Percentiles rank a stretch among this genome's conserved stretches.
Conservation (phyloP, 2,329 filamentous ascomycete species). For the Fusarium pseudoanthophilum region DNA sequence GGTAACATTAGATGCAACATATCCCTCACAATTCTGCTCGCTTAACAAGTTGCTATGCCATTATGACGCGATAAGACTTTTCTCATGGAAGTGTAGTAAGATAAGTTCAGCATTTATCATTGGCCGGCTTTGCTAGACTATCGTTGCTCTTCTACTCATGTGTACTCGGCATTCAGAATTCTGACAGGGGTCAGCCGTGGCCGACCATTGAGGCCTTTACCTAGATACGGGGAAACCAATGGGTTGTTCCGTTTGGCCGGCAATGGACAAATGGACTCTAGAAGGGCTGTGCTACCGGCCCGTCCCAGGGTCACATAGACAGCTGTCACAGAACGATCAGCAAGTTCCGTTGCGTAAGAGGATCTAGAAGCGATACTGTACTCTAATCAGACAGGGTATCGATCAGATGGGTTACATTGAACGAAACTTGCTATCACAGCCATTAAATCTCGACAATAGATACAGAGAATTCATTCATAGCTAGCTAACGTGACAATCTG, state of each 20-base stretch:
- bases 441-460: neutral
- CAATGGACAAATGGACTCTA: accelerated
- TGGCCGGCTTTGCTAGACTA: neutral
- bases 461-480: neutral
- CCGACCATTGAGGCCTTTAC: accelerated
- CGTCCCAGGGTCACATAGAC: neutral
- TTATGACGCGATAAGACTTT: accelerated
- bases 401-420: accelerated
- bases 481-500: neutral
- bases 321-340: neutral
- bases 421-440: accelerated
- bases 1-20: neutral
- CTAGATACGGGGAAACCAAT: neutral
- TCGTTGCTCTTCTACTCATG: neutral
- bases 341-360: accelerated
- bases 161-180: neutral
- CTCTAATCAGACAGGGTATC: accelerated
- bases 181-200: neutral
- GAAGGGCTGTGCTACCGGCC: neutral
- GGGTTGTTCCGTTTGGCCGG: accelerated
- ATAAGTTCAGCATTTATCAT: accelerated
- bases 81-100: too few species aligned
- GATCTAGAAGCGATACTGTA: accelerated
- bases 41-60: accelerated
- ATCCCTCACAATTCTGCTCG: neutral